Base-by-base conservation (phyloP, 2,329 filamentous ascomycete species). In the Talaromyces sp. region DNA sequence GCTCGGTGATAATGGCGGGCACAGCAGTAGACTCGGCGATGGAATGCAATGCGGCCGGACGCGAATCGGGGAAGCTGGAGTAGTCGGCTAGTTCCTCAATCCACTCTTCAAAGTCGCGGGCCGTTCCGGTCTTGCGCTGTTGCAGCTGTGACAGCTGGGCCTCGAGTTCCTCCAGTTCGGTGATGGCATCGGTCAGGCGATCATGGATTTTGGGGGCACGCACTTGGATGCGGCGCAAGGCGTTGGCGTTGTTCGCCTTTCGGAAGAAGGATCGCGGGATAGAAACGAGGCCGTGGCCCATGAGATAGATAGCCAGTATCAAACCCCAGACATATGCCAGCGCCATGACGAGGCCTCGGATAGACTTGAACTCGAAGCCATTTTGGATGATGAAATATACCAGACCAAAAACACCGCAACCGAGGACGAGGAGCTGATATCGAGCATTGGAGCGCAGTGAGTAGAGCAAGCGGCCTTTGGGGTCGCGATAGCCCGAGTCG, bases 221-320 rank as follows among this genome's bases (percentile, higher is more conserved):
- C 9, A 81, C 80, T 71, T 97, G 92, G 38, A 97, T 80, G 38
- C 89, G 82, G 62, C 87, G 87, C 53, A 99, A 75, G 59, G 88
- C 84, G 54, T 85, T 85, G 65, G 87, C 89, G 52, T 92, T 85
- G 70, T 87, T 91, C 32, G 92, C 88, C 70, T 91, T 89, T 61
- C 88, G 86, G 68, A 94, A 88, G 17, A 99, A 79, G 41, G 85
- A 85, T 65, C 93, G 83, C 0, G 94, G 94, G 60, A 99, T 89
- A 1, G 92, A 89, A 32, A 99, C 94, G 27, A 99, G 81, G 8
- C 94, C 94, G 74, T 99, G 94, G 7, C 94, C 94, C 93, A 99
- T 97, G 46, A 99, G 82, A 70, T 96, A 97, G 63, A 99, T 96
- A 52, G 92, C 94, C 57, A 97, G 81, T 4, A 93, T 82, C 67